phyloP scores from a whole-genome alignment of 2,329 filamentous ascomycete species.

The Tolypocladium inflatum region DNA sequence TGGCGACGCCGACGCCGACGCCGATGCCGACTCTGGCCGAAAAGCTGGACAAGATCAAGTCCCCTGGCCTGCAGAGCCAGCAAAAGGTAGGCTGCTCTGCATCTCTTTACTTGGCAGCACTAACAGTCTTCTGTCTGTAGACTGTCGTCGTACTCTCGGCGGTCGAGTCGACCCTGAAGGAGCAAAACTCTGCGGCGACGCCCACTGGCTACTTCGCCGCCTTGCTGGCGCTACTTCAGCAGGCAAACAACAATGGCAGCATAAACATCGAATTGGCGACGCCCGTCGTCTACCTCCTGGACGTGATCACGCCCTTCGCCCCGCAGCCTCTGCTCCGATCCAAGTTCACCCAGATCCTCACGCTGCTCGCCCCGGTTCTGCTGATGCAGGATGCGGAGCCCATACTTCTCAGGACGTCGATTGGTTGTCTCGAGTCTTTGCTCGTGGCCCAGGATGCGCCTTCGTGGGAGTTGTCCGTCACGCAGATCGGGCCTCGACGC shows the following conservation, averaged over 20 bases:
- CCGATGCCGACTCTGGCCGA: slow-evolving; percentile 57
- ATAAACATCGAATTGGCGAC: slow-evolving; percentile 75
- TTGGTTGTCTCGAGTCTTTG: slow-evolving; percentile 89
- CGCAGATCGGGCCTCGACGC: slow-evolving; percentile 74
- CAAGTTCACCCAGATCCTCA: slow-evolving; percentile 91
- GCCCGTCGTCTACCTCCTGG: slow-evolving; percentile 90
- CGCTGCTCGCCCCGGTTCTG: slow-evolving; percentile 74
- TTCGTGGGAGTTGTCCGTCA: slow-evolving; percentile 79
- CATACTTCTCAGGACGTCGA: slow-evolving; percentile 74
- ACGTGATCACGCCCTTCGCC: slow-evolving; percentile 77
- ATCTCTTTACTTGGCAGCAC: slow-evolving; percentile 4
- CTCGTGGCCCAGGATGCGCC: slow-evolving; percentile 78
- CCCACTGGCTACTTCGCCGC: slow-evolving; percentile 93
- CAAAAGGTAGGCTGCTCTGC: slow-evolving; percentile 57
- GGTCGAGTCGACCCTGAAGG: slow-evolving; percentile 84
- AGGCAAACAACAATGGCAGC: slow-evolving; percentile 59
- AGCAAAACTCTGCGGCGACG: slow-evolving; percentile 74
- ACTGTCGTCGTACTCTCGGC: slow-evolving; percentile 80
- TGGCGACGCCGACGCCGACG: slow-evolving; percentile 39
- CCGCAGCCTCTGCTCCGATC: slow-evolving; percentile 80
- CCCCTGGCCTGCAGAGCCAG: slow-evolving; percentile 91
- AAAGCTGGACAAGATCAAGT: slow-evolving; percentile 95
- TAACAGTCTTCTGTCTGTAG: slow-evolving; percentile 28
- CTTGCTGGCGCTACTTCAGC: slow-evolving; percentile 77
- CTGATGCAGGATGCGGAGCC: slow-evolving; percentile 76